Conservation (phyloP, 2,329 filamentous ascomycete species). For the Ophiostoma pallidulum region DNA sequence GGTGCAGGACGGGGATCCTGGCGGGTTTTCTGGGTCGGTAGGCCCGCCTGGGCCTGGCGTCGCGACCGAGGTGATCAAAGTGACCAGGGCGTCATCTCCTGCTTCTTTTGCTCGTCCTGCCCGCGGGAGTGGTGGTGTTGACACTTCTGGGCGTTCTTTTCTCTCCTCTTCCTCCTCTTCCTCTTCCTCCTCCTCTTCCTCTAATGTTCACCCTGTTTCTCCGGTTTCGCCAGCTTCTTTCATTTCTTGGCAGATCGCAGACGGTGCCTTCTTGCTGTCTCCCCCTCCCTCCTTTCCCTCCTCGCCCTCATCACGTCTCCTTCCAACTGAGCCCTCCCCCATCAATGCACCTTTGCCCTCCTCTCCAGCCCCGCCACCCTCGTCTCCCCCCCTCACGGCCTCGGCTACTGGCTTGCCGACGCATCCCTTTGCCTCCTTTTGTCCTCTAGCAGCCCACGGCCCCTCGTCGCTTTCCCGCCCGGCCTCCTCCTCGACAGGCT, state of each 20-base stretch:
- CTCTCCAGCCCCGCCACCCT: neutral
- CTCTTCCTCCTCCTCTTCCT: neutral
- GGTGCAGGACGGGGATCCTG: constrained; percentile 9
- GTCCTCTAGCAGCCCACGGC: no score
- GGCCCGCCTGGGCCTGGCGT: neutral
- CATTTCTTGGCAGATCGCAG: no score
- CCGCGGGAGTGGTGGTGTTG: neutral
- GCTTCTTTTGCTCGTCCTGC: neutral
- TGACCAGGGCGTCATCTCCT: neutral
- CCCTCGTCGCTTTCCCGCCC: no score
- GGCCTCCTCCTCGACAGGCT: no score
- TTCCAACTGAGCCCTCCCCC: neutral
- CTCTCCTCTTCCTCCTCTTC: neutral
- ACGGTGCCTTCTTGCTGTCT: no score
- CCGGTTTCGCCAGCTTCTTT: neutral
- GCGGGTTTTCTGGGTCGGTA: neutral
- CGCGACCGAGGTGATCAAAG: neutral
- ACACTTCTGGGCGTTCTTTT: neutral
- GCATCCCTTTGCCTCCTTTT: neutral
- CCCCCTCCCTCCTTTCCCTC: neutral
- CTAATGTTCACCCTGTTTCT: neutral
- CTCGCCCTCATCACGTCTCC: neutral
- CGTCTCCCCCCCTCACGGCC: neutral
- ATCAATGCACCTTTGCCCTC: neutral
- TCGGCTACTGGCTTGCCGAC: neutral